Base-by-base conservation (phyloP, 768 basidiomycete species). In the Coprinopsis strossmayeri region DNA sequence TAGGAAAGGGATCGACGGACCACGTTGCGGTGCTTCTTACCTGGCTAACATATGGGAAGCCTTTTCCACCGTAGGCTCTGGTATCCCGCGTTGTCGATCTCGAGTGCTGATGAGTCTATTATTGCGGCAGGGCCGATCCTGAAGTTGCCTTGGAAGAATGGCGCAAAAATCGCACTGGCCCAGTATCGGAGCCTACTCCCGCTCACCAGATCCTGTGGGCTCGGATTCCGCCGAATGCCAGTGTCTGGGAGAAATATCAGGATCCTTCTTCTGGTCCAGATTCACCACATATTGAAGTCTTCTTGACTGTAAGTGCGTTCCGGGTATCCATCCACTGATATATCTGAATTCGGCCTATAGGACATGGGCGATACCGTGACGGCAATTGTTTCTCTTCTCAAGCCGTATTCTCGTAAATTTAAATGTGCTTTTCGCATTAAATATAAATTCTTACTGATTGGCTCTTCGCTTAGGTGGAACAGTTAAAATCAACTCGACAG, bases 1-100 rank as follows among this genome's bases (percentile, higher is more conserved):
- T 68, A n/a, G 65, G 67, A 5, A 53, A 57, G 43, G 59, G 64
- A 41, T 40, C 67, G 40, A 51, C 55, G n/a, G 65, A 50, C 21
- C 49, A 50, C 28, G 18, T 46, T 18, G 3, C 44, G 1, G 12
- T 26, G 10, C 3, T 21, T n/a, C 23, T 27, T n/a, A 20, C 3
- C 9, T 39, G 35, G 46, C 15, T 23, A 15, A 7, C 41, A 30
- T 12, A 45, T 23, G 40, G 24, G 24, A 15, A 10, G 15, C 10
- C 30, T 40, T 10, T 20, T 24, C 21, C 48, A 28, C 38, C 48
- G 39, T 49, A 17, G 34, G 48, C 20, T n/a, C n/a, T n/a, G n/a
- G n/a, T 4, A 13, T 9, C 25, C 30, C 18, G 7, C 5, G 9
- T 18, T 45, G 9, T 28, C n/a, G n/a, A n/a, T 17, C 17, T 18